These are phyloP conservation scores for Mycena rebaudengoi DNA, from an alignment of 768 basidiomycete genomes.

Conservation along the genomic window DNA sequence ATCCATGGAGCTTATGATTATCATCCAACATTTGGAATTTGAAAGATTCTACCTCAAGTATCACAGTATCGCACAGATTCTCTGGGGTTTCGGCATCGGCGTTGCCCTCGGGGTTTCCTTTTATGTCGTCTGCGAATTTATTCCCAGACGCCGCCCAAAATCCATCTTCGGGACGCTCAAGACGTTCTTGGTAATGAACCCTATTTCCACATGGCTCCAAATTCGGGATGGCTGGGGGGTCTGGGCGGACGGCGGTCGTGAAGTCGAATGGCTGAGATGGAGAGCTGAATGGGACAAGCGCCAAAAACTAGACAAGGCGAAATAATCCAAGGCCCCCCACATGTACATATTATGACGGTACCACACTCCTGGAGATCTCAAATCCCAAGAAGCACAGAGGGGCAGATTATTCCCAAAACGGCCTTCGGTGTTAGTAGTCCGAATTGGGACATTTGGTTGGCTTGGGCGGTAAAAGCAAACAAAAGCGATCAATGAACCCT, in stretches of 20 bases:
- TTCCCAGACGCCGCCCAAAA: conserved; percentile 62
- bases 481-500: no score
- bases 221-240: conserved; percentile 85
- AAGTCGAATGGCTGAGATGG: conserved; percentile 77
- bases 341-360: no score
- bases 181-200: conserved; percentile 59
- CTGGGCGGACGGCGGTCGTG: conserved; percentile 82
- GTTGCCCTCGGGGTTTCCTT: conserved; percentile 57
- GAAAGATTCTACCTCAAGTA: conserved; percentile 77
- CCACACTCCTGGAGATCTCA: no score
- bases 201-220: conserved; percentile 69
- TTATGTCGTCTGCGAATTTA: conserved; percentile 65
- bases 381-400: no score
- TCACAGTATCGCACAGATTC: conserved; percentile 75
- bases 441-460: no score
- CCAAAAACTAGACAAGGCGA: no score
- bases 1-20: neutral
- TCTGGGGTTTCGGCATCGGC: conserved; percentile 80
- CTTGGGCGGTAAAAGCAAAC: no score
- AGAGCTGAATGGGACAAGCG: conserved; percentile 61
- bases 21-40: neutral
- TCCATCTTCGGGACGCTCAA: conserved; percentile 64
- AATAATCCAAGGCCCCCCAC: no score
- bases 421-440: no score
- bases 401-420: no score